Evolutionary conservation across 805 yeast species (phyloP).

Genomic region (Naumovozyma dairenensis): DNA sequence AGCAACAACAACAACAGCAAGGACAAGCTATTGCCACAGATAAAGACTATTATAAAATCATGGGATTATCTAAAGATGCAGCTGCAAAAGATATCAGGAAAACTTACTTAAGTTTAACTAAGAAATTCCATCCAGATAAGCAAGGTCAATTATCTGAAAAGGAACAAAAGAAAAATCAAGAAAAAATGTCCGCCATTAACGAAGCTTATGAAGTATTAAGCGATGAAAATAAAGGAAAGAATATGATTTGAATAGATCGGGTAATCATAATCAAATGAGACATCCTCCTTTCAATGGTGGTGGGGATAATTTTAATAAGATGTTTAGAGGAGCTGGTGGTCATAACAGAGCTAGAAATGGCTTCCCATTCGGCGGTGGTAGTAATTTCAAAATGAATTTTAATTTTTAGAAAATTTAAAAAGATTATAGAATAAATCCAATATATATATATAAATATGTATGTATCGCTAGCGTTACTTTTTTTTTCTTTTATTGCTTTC

Average conservation of each 20-base stretch:
- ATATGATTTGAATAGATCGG: constrained; percentile 45
- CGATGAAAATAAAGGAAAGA: constrained; percentile 50
- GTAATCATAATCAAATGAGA: constrained; percentile 5
- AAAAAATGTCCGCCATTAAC: constrained; percentile 83
- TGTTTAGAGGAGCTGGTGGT: no score
- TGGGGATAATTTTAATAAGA: constrained; percentile 8
- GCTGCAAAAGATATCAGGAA: constrained; percentile 62
- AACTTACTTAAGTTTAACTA: constrained; percentile 70
- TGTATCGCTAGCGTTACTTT: neutral
- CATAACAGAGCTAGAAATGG: no score
- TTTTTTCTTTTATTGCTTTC: neutral
- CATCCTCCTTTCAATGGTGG: constrained; percentile 5
- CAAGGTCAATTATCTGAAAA: constrained; percentile 52
- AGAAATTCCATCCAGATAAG: constrained; percentile 88
- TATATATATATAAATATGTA: neutral
- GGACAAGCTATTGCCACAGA: constrained; percentile 25
- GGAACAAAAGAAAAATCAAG: constrained; percentile 59
- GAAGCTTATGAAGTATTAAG: constrained; percentile 84
- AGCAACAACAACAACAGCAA: constrained; percentile 31
- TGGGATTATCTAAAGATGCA: constrained; percentile 61
- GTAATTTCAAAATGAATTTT: constrained; percentile 9
- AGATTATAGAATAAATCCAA: neutral
- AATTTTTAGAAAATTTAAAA: neutral
- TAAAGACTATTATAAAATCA: constrained; percentile 70
- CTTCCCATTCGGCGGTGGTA: constrained; percentile 12